A percentile compares a stretch with the other conserved stretches of the same genome.
Evolutionary conservation across 495 filamentous ascomycete species (phyloP).

Genomic region (Hypoxylon crocopeplum): DNA sequence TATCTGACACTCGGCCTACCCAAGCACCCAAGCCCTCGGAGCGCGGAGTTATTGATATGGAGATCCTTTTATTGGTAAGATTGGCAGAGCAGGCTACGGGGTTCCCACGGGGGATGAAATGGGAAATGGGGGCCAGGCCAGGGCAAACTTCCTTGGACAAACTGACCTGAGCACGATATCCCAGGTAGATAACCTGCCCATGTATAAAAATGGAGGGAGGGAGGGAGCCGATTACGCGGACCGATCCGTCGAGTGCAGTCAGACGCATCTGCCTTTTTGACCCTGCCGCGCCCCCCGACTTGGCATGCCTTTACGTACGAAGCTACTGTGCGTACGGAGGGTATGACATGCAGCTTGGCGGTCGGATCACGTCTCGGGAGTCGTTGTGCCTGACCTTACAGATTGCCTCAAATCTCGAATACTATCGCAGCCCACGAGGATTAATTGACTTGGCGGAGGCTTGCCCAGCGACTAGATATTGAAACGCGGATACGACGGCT

Average conservation of each 20-base stretch:
- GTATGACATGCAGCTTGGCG: slow-evolving; percentile 28
- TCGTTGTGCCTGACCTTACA: slow-evolving; percentile 13
- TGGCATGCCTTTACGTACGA: slow-evolving; percentile 18
- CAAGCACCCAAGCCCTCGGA: slow-evolving; percentile 18
- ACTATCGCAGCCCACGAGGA: no score
- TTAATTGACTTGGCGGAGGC: no score
- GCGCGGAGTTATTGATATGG: slow-evolving; percentile 30
- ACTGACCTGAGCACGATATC: no score
- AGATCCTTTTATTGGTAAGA: neutral
- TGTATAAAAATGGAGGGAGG: neutral
- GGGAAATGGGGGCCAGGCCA: slow-evolving; percentile 1
- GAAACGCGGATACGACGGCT: no score
- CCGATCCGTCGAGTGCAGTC: slow-evolving; percentile 20
- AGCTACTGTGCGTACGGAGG: slow-evolving; percentile 27
- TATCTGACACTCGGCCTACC: slow-evolving; percentile 15
- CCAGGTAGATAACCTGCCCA: no score
- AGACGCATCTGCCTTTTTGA: slow-evolving; percentile 5
- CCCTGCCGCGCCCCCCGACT: slow-evolving; percentile 13
- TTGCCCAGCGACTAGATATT: no score
- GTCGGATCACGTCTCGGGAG: slow-evolving; percentile 25
- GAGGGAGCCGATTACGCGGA: slow-evolving; percentile 11
- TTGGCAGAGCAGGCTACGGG: slow-evolving; percentile 19
- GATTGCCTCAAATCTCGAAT: slow-evolving; percentile 17
- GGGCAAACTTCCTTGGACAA: no score
- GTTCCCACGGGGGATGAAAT: slow-evolving; percentile 19